Base-by-base conservation (phyloP, 345 rosid species). In the Acer negundo region DNA sequence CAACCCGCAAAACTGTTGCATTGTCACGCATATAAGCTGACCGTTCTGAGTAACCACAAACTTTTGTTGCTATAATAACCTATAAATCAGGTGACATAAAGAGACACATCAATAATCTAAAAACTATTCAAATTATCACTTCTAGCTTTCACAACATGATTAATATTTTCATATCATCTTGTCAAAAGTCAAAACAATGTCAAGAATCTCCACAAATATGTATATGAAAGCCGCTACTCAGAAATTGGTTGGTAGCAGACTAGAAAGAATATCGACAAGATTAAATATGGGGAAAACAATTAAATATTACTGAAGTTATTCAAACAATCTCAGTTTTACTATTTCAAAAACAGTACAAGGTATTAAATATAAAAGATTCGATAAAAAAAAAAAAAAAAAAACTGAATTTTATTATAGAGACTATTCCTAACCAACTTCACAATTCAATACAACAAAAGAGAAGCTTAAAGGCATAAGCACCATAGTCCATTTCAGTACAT, bases 1-100 rank as follows among this genome's bases (percentile, higher is more conserved):
- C 92, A 56, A 95, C 97, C 69, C 96, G 90, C 84, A 85, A 69
- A 80, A 85, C 87, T 47, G 87, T 76, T 16, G 90, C 88, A 83
- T 85, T 81, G 35, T 88, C 95, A 56, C 97, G 97, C 44, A 93
- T 5, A 67, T 87, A 89, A 53, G 85, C 56, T 19, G 90, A 62
- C 67, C 83, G 70, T 82, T 93, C 96, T 42, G 96, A 89, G 80
- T 93, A 93, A 64, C 99, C 98, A 81, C 91, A 62, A 59, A 95
- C 90, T 88, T 95, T 95, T 74, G 99, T 92, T 69, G 99, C 98
- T 93, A 95, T 67, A 80, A 95, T 90, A 76, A 95, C 84, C 97
- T 95, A 81, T 47, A 62, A 77, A 84, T 61, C 67, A 72, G 64
- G 63, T 53, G 79, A 70, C 51, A 70, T 22, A 70, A 65, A 12